A percentile compares a stretch with the other conserved stretches of the same genome.
Conservation (phyloP, 371 early-diverging fungal species). For the Mortierella sp. region DNA sequence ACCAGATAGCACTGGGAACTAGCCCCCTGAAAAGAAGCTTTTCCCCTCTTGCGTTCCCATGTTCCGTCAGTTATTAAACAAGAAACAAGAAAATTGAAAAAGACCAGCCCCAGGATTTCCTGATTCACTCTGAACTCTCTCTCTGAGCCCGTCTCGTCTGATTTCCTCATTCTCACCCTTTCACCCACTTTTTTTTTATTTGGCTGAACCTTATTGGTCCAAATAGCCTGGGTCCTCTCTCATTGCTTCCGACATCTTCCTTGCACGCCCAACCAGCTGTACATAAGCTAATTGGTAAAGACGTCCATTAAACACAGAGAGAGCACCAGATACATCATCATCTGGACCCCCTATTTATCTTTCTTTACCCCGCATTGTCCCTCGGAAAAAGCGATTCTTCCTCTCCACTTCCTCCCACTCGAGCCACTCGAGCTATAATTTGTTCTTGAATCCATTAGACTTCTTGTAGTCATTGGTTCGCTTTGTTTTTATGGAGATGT, state of each 20-base stretch:
- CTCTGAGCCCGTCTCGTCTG: neutral
- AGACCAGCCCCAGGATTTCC: neutral
- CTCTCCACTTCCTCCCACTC: neutral
- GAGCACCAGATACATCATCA: conserved; percentile 1
- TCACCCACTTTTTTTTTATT: neutral
- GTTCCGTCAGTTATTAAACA: neutral
- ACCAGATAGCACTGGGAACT: neutral
- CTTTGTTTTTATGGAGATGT: neutral
- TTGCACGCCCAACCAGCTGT: neutral
- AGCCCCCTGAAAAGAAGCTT: neutral
- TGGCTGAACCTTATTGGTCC: conserved; percentile 8
- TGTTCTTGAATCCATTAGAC: neutral
- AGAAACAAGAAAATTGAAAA: neutral
- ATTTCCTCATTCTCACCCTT: neutral
- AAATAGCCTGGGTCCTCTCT: neutral
- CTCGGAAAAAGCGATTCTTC: conserved; percentile 9
- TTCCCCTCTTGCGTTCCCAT: neutral
- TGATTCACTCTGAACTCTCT: neutral
- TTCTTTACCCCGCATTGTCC: conserved; percentile 3
- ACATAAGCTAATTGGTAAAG: neutral
- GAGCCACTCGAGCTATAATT: neutral
- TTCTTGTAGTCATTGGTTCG: neutral
- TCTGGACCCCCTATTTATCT: neutral
- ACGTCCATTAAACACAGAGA: neutral
- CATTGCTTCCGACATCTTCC: neutral